Base-by-base conservation (phyloP, 2,329 filamentous ascomycete species). In the Neonectria sp. region DNA sequence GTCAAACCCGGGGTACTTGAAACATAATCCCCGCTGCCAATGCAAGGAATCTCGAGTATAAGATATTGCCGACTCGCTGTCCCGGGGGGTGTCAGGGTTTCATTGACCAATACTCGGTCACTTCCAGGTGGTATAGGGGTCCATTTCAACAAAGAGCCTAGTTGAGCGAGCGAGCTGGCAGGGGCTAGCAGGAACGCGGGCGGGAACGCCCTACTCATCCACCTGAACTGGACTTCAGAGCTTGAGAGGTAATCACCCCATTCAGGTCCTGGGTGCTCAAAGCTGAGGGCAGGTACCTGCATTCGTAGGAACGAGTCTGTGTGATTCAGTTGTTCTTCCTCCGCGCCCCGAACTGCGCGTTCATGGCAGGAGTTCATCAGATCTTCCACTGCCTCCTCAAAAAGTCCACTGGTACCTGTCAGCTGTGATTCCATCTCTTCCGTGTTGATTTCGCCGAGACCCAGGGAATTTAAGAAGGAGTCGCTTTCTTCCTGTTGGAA, bases 241-340 rank as follows among this genome's bases (percentile, higher is more conserved):
- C 15, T 72, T 33, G 64, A 71, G 11, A 63, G 15, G 24, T 69
- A 33, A 1, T 25, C 6, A 1, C 21, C 27, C 79, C 79, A 81
- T 40, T 68, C 66, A 1, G 75, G 69, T 6, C 62, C 49, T 15
- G 73, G 63, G 25, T 72, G 69, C 2, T 67, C 65, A 45, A 79
- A 80, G 33, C 77, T 67, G 27, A 80, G 52, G 8, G 62, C 40
- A 6, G 79, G 79, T 46, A 79, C 72, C 2, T 71, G 65, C 24
- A 82, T 48, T 29, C 79, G 73, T 6, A 78, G 65, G 1, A 73
- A 63, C 4, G 75, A 71, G 17, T 78, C 72, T 6, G 65, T 51
- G 24, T 72, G 64, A 25, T 78, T 68, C 1, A 80, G 52, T 13
- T 69, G 68, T 46, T 83, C 81, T 61, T 78, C 73, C 40, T 77